Percentiles rank a stretch among this genome's conserved stretches.
phyloP scores from a whole-genome alignment of 2,329 filamentous ascomycete species.

The Thelonectria discophora region DNA sequence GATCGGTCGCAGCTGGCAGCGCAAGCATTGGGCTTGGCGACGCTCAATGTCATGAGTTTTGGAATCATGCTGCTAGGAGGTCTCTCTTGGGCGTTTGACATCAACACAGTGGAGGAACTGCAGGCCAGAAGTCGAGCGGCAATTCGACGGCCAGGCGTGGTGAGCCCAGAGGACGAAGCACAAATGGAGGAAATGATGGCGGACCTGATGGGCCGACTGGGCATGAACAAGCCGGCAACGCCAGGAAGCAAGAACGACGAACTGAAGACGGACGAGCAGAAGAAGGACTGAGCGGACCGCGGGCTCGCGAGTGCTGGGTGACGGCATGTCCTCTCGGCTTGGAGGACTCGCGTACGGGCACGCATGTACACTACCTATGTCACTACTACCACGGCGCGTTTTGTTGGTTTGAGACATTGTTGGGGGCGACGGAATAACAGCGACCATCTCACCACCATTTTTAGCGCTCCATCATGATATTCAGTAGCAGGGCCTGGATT shows the following conservation, averaged over 20 bases:
- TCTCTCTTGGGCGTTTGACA: constrained; percentile 78
- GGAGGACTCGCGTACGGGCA: constrained; percentile 2
- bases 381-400: constrained; percentile 10
- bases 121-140: constrained; percentile 58
- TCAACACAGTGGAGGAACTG: constrained; percentile 74
- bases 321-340: constrained; percentile 4
- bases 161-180: constrained; percentile 61
- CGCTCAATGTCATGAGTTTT: constrained; percentile 82
- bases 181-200: constrained; percentile 71
- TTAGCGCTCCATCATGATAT: constrained; percentile 9
- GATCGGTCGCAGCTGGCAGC: constrained; percentile 70
- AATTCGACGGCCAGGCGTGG: constrained; percentile 46
- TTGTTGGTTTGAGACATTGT: neutral
- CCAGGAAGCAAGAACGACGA: constrained; percentile 22
- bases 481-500: constrained; percentile 16
- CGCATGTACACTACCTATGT: constrained; percentile 36
- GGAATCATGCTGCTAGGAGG: constrained; percentile 80
- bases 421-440: neutral
- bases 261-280: constrained; percentile 22
- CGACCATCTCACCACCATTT: constrained; percentile 13
- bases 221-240: constrained; percentile 45
- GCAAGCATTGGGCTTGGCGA: constrained; percentile 86
- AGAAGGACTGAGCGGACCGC: constrained; percentile 24
- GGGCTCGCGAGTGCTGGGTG: neutral
- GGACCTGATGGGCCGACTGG: constrained; percentile 63